Conservation (phyloP, 1,139 yeast species). For the Eremothecium gossypii region DNA sequence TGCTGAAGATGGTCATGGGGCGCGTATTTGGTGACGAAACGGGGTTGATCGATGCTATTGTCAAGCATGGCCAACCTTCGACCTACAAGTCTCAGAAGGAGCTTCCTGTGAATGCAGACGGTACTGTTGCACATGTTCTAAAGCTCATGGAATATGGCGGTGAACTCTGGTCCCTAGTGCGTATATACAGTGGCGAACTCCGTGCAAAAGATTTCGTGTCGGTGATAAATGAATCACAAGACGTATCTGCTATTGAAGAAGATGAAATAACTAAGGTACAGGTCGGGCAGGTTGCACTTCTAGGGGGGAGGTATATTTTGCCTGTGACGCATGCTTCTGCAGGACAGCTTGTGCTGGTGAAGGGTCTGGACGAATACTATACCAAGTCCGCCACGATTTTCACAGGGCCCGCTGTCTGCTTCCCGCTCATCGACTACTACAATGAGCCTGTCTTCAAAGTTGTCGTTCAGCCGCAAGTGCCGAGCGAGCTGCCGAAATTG, state of each 20-base stretch:
- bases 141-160: conserved; percentile 44
- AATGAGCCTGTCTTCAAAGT: conserved; percentile 62
- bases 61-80: neutral
- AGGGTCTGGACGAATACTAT: conserved; percentile 48
- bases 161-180: conserved; percentile 40
- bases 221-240: conserved; percentile 42
- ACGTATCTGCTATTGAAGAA: conserved; percentile 41
- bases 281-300: conserved; percentile 44
- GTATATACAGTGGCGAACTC: conserved; percentile 55
- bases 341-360: conserved; percentile 60
- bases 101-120: conserved; percentile 19
- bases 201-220: conserved; percentile 39
- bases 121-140: conserved; percentile 48
- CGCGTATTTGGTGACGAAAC: conserved; percentile 45
- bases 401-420: conserved; percentile 28
- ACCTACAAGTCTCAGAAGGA: neutral
- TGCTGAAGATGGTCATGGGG: conserved; percentile 47
- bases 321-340: conserved; percentile 46
- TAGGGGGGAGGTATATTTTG: conserved; percentile 65
- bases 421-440: conserved; percentile 39
- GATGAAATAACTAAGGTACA: conserved; percentile 32
- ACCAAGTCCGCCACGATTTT: conserved; percentile 53
- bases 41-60: conserved; percentile 43
- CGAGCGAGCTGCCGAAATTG: conserved; percentile 69
- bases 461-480: conserved; percentile 73